Evolutionary conservation across 345 rosid species (phyloP).

Genomic region (Camelina hispida): DNA sequence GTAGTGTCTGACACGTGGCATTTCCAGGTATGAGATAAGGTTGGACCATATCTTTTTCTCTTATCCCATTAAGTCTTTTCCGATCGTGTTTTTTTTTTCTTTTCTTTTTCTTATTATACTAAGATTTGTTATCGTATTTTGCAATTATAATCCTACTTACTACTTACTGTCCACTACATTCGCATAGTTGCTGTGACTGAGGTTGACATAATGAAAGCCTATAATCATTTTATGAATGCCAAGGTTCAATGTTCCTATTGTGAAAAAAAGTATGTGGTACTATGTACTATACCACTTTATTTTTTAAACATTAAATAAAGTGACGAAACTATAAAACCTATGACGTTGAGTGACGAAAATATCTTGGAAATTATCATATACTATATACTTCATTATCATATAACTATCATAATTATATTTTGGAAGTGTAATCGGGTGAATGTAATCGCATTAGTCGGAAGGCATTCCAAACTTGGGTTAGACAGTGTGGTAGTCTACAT

Average conservation of each 20-base stretch:
- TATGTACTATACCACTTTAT: background rate
- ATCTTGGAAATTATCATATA: too few species aligned
- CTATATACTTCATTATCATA: too few species aligned
- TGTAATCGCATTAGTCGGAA: too few species aligned
- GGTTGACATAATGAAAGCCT: background rate
- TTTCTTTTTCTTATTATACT: background rate
- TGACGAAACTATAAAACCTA: background rate
- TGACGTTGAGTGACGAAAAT: background rate
- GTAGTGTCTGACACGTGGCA: conserved; percentile 42
- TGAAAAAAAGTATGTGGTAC: background rate
- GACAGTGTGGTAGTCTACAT: too few species aligned
- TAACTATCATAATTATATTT: background rate
- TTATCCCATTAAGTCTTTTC: conserved; percentile 36
- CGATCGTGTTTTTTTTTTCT: conserved; percentile 6
- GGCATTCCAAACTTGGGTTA: too few species aligned
- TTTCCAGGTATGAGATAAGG: conserved; percentile 33
- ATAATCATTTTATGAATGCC: background rate
- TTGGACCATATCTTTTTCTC: conserved; percentile 48
- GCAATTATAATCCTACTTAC: background rate
- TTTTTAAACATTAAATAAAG: background rate
- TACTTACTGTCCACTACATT: background rate
- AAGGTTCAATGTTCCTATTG: background rate
- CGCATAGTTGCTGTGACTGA: conserved; percentile 5
- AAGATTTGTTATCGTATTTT: background rate
- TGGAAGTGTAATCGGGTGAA: too few species aligned